Base-by-base conservation (phyloP, 1,284 basidiomycete genomes). In the Vanrija sp. region DNA sequence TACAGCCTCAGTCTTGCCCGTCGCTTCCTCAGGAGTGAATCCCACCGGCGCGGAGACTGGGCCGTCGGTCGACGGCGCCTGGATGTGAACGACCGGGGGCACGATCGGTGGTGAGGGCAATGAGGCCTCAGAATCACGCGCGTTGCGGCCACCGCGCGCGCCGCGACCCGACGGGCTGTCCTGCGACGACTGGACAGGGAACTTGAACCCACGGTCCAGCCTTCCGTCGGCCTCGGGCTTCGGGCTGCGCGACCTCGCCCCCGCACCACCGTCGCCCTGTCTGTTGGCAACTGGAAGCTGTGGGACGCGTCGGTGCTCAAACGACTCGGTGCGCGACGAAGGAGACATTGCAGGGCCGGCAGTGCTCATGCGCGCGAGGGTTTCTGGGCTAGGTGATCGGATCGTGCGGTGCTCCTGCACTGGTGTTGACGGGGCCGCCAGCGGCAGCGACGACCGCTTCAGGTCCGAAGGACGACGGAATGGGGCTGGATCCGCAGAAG, bases 401-500 rank as follows among this genome's bases (percentile, higher is more conserved):
- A 63, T 53, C n/a, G 66, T 61, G 25, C 61, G 61, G 23, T 71
- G 65, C 1, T 62, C 48, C 18, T 56, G 39, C 22, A 19, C 53
- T 50, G 41, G 62, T 57, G 5, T 62, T 1, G 59, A 37, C 10
- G 65, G 64, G 12, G 60, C 57, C 4, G 61, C 60, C 1, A 61
- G 56, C 2, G 68, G 64, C 1, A 73, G 60, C 1, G 65, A 66
- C 1, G 66, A 54, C 15, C 68, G 60, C 47, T 73, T 72, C 41
- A 65, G 57, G 3, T 69, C 63, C 42, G 63, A 54, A 12, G 65
- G 54, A n/a, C 69, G 63, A 41, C 63, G 62, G 66, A 72, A 24
- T 80, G 84, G 35, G 82, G 83, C 60, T 69, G 78, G 68, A 79
- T 80, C 41, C 77, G 78, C 77, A 42, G 73, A 66, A 18, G 75